Base-by-base conservation (phyloP, 2,329 filamentous ascomycete species). In the Trichoderma sp. region DNA sequence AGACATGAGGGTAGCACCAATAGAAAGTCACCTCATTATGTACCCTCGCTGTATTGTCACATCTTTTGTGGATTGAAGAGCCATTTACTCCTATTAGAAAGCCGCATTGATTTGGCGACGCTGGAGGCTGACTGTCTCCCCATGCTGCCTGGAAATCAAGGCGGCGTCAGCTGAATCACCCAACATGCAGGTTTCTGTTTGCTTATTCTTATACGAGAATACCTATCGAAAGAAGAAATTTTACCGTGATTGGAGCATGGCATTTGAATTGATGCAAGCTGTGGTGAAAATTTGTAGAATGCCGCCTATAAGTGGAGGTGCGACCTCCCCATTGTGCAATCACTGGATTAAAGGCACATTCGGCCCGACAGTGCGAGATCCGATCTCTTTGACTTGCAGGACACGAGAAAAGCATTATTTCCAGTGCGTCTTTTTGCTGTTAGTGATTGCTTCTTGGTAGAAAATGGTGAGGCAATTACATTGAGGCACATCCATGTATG, bases 351-450 rank as follows among this genome's bases (percentile, higher is more conserved):
- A 65, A 38, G 50, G 18, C 53, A 63, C 53, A 63, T 75, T 53
- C 64, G 72, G 64, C 53, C 65, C 64, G 72, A 68, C 35, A 63
- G 18, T 53, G 50, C 53, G 38, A 68, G 72, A 75, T 62, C 72
- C 72, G 72, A 63, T 75, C 59, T 72, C 41, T 56, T 2, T 62
- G 67, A 35, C 60, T 33, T 35, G 24, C 60, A 64, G 69, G 9
- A 53, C 21, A 45, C 24, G 59, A 29, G 56, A 59, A 21, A 11
- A 29, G 53, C 69, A 53, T 2, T 21, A 21, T 9, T 4, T 56
- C 21, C 1, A 16, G 35, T n/a, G 29, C 35, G 24, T 21, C 18
- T 56, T 24, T 14, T 59, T 31, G 9, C 24, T 45, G 18, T n/a
- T 1, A 45, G 41, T n/a, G 18, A n/a, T 45, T 45, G 50, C 50